Evolutionary conservation across 345 rosid genomes (phyloP).

Genomic region (Anastatica hierochuntica): DNA sequence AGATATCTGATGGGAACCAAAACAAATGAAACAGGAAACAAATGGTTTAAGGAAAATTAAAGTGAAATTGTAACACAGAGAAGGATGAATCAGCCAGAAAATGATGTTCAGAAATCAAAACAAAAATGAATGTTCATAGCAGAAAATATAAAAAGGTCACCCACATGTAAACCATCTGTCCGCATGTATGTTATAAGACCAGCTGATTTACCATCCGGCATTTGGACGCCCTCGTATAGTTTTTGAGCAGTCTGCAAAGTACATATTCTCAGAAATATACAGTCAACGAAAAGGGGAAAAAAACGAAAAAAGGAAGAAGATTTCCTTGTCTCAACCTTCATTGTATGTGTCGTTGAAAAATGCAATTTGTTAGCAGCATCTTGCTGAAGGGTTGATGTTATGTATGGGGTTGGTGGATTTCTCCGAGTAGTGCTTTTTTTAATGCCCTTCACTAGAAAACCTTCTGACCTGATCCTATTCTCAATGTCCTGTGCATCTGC

Average conservation of each 20-base stretch:
- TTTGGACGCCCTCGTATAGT: conserved; percentile 85
- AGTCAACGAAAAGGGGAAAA: not conserved
- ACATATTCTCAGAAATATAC: conserved; percentile 14
- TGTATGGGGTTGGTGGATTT: conserved; percentile 89
- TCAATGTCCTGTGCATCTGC: conserved; percentile 47
- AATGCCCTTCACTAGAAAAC: conserved; percentile 44
- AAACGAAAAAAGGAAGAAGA: not conserved
- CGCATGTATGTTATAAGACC: conserved; percentile 94
- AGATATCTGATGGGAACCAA: conserved; percentile 48
- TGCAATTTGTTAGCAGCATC: conserved; percentile 92
- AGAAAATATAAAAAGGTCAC: conserved; percentile 27
- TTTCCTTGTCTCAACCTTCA: conserved; percentile 57
- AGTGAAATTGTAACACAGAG: not conserved
- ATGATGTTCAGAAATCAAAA: not conserved
- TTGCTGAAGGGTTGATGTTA: conserved; percentile 97
- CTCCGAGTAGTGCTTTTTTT: conserved; percentile 48
- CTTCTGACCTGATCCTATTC: conserved; percentile 39
- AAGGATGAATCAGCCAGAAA: conserved; percentile 9
- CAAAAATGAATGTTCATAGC: not conserved
- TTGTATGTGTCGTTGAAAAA: conserved; percentile 61
- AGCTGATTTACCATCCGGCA: conserved; percentile 57
- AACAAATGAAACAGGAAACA: conserved; percentile 9
- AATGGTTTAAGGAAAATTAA: conserved; percentile 4
- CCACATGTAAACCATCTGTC: conserved; percentile 94
- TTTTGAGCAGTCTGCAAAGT: conserved; percentile 84